Percentiles rank a stretch among this genome's conserved stretches.
phyloP scores from a whole-genome alignment of 2,329 filamentous ascomycete genomes.

The Thermomyces lanuginosus region DNA sequence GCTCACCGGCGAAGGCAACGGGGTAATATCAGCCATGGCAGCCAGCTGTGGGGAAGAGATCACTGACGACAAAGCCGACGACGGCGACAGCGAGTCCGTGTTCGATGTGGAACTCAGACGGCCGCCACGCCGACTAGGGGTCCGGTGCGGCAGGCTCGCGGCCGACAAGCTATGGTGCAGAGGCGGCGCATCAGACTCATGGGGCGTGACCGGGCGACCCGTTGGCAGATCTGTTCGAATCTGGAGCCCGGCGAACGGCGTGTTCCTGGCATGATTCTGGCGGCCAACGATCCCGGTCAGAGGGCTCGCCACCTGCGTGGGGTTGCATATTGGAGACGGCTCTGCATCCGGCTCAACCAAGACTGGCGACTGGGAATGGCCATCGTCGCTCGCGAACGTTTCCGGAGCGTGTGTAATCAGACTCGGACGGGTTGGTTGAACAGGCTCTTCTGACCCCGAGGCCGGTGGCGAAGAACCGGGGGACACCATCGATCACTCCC shows the following conservation, averaged over 20 bases:
- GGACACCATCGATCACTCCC: no score
- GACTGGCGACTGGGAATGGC: neutral
- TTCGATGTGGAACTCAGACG: constrained; percentile 23
- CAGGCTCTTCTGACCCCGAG: neutral
- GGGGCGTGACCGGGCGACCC: constrained; percentile 13
- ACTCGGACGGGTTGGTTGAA: neutral
- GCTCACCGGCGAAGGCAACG: constrained; percentile 56
- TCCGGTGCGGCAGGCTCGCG: constrained; percentile 27
- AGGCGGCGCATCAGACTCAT: constrained; percentile 18
- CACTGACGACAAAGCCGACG: constrained; percentile 41
- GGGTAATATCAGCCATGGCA: constrained; percentile 64
- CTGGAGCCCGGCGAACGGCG: constrained; percentile 16
- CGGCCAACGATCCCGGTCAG: no score
- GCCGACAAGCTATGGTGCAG: constrained; percentile 27
- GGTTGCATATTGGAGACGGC: constrained; percentile 5
- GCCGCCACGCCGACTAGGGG: constrained; percentile 28
- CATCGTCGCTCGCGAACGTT: neutral
- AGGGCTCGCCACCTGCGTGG: constrained; percentile 4
- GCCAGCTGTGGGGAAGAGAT: constrained; percentile 59
- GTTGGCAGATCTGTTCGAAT: constrained; percentile 20
- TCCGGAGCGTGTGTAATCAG: neutral
- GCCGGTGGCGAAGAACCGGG: neutral
- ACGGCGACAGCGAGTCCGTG: constrained; percentile 37
- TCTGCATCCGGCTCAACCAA: constrained; percentile 7
- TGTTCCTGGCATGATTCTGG: constrained; percentile 1